These are phyloP conservation scores for Cyberlindnera amylophila DNA, from an alignment of 805 yeast species.

Conservation along the genomic window DNA sequence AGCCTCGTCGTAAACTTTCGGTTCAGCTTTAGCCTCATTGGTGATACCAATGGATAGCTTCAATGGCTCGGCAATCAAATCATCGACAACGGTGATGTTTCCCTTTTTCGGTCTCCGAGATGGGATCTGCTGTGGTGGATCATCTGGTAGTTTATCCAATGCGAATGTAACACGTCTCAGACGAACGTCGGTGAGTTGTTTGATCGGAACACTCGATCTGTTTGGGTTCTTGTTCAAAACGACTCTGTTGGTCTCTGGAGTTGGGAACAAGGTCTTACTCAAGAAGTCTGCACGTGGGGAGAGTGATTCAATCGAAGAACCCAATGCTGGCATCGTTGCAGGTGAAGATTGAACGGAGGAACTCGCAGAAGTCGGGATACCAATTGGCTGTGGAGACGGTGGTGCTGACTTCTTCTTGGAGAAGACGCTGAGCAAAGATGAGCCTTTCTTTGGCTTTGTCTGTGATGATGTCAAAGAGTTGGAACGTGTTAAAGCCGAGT, in stretches of 20 bases:
- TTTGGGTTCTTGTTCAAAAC: conserved; percentile 44
- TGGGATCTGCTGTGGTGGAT: conserved; percentile 95
- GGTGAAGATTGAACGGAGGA: conserved; percentile 12
- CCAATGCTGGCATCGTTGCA: conserved; percentile 4
- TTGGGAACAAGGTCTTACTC: conserved; percentile 5
- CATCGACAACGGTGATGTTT: conserved; percentile 69
- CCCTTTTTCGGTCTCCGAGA: conserved; percentile 80
- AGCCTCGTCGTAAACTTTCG: conserved; percentile 26
- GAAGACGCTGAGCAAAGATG: conserved; percentile 29
- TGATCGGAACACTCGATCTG: conserved; percentile 33
- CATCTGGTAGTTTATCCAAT: conserved; percentile 62
- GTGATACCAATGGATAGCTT: conserved; percentile 68
- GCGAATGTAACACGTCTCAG: conserved; percentile 75
- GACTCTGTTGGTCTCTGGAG: conserved; percentile 29
- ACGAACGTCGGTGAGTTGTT: conserved; percentile 26
- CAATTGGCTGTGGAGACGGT: conserved; percentile 20
- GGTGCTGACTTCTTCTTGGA: conserved; percentile 28
- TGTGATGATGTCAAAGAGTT: conserved; percentile 13
- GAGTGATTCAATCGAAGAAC: conserved; percentile 15
- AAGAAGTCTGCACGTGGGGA: conserved; percentile 12
- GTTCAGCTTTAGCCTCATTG: conserved; percentile 33
- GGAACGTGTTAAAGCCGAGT: conserved; percentile 16
- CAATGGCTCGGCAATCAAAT: conserved; percentile 53
- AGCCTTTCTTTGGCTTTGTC: conserved; percentile 24
- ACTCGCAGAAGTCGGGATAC: conserved; percentile 13